phyloP scores from a whole-genome alignment of 2,329 filamentous ascomycete genomes.

The Pseudohalonectria lignicola region DNA sequence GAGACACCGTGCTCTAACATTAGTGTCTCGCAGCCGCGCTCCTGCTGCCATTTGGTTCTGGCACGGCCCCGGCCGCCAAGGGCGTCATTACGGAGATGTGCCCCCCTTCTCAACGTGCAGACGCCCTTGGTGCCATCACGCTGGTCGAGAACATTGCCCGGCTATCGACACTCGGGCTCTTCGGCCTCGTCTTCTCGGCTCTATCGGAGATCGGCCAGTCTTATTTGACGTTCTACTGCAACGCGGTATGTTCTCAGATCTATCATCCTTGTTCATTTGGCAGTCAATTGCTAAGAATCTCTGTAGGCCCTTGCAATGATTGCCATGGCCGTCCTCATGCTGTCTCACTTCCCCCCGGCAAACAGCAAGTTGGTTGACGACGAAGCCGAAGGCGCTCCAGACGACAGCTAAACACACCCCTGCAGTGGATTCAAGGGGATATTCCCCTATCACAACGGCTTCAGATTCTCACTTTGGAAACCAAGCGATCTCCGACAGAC shows the following conservation, averaged over 20 bases:
- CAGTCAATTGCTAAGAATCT: background rate
- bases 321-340: constrained; percentile 25
- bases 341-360: constrained; percentile 29
- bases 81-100: constrained; percentile 66
- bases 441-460: too few species aligned
- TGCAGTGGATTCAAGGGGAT: too few species aligned
- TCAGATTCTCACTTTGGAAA: too few species aligned
- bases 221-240: constrained; percentile 55
- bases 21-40: constrained; percentile 39
- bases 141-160: constrained; percentile 59
- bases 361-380: constrained; percentile 21
- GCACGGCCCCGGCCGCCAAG: constrained; percentile 58
- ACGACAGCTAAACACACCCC: too few species aligned
- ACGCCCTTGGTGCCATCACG: constrained; percentile 59
- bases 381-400: background rate
- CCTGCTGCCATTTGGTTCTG: constrained; percentile 56
- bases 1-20: too few species aligned
- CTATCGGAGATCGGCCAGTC: constrained; percentile 49
- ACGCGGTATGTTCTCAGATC: constrained; percentile 41
- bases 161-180: constrained; percentile 52
- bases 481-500: too few species aligned
- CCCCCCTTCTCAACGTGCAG: constrained; percentile 45
- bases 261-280: background rate
- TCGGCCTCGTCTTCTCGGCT: constrained; percentile 55
- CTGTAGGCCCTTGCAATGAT: constrained; percentile 40